Evolutionary conservation across 2,329 filamentous ascomycete species (phyloP).

Genomic region (Colletotrichum incanum): DNA sequence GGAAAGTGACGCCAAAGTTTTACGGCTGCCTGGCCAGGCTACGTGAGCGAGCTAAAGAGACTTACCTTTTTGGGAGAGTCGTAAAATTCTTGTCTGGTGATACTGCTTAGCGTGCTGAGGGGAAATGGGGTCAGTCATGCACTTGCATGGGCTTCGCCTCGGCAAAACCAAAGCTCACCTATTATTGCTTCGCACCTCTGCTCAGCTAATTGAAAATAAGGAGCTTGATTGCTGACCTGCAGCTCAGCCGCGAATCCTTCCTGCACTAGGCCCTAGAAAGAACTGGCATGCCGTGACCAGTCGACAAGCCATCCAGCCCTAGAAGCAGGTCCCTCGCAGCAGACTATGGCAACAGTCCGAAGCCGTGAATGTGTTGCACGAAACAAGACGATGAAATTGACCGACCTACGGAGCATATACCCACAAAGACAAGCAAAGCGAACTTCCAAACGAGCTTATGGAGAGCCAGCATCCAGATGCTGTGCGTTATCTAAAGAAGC

Average conservation of each 20-base stretch:
- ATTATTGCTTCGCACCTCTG: not conserved
- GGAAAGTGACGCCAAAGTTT: not conserved
- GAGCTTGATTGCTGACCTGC: not conserved
- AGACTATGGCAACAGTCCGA: not conserved
- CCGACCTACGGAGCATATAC: not conserved
- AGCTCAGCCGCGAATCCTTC: constrained; percentile 13
- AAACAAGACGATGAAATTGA: too few species aligned
- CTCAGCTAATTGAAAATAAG: not conserved
- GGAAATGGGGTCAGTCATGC: not conserved
- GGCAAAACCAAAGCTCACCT: not conserved
- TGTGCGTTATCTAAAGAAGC: not conserved
- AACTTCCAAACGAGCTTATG: too few species aligned
- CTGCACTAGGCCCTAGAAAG: not conserved
- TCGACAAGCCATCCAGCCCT: not conserved
- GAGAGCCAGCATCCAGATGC: not conserved
- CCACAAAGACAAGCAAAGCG: too few species aligned
- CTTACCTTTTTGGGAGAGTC: not conserved
- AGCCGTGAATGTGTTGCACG: not conserved
- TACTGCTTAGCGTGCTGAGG: not conserved
- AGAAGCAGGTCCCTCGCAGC: constrained; percentile 3
- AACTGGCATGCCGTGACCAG: not conserved
- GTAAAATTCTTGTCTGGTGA: not conserved
- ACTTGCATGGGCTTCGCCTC: constrained; percentile 3
- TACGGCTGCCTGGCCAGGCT: not conserved
- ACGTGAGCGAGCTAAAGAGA: too few species aligned